These are phyloP conservation scores for Salinomyces thailandicus DNA, from an alignment of 2,329 filamentous ascomycete species.

Conservation along the genomic window DNA sequence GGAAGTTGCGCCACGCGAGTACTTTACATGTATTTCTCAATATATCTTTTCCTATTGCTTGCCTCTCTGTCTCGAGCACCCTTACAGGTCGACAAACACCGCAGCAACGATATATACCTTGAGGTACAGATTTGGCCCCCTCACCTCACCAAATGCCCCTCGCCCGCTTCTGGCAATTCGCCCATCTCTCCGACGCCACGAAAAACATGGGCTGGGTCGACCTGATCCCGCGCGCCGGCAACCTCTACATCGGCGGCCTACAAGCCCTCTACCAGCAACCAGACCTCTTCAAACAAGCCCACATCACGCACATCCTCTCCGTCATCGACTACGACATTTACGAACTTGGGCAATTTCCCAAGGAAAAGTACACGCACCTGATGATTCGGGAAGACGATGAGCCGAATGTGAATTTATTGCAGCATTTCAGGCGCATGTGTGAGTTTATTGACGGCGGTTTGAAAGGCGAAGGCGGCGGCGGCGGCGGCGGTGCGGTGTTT, in stretches of 20 bases:
- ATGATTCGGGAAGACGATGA: slow-evolving; percentile 71
- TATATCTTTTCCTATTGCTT: no score
- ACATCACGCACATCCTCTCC: slow-evolving; percentile 80
- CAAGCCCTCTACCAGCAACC: slow-evolving; percentile 31
- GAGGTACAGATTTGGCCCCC: no score
- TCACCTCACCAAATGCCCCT: no score
- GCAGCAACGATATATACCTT: no score
- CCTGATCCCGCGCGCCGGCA: slow-evolving; percentile 24
- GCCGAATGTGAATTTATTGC: slow-evolving; percentile 72
- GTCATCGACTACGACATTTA: slow-evolving; percentile 54
- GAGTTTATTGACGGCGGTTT: slow-evolving; percentile 72
- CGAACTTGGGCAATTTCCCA: slow-evolving; percentile 21
- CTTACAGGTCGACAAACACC: no score
- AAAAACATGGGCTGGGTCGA: slow-evolving; percentile 30
- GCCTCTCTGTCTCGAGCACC: no score
- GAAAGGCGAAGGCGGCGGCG: slow-evolving; percentile 25
- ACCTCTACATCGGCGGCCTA: slow-evolving; percentile 33
- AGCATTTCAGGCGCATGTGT: slow-evolving; percentile 58
- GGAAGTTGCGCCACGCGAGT: no score
- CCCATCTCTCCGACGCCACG: slow-evolving; percentile 15
- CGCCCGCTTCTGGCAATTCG: slow-evolving; percentile 20
- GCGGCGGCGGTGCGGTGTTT: slow-evolving; percentile 45
- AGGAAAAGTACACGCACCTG: slow-evolving; percentile 13
- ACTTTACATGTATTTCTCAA: no score
- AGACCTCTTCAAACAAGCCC: slow-evolving; percentile 48